phyloP scores from a whole-genome alignment of 176 grass and related monocot genomes.

The Stipa capillata region DNA sequence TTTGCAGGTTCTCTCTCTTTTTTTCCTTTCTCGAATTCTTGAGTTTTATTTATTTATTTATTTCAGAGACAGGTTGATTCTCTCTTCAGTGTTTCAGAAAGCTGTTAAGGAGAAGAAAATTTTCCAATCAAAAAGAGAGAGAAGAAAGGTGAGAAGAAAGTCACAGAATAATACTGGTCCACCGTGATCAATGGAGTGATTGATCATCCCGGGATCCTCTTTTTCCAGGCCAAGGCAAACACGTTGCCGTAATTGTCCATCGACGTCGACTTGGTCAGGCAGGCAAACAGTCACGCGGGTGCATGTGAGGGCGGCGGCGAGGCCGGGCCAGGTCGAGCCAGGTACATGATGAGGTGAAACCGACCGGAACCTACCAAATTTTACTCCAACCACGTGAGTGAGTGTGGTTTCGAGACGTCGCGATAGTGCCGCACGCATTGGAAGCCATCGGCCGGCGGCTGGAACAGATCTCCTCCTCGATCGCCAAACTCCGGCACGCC shows the following conservation, averaged over 20 bases:
- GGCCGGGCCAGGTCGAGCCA: too few species aligned
- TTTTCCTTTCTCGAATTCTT: too few species aligned
- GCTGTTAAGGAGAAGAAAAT: not conserved
- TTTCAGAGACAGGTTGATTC: too few species aligned
- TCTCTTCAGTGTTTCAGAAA: too few species aligned
- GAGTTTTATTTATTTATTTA: too few species aligned
- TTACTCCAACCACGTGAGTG: not conserved
- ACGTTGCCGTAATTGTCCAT: not conserved
- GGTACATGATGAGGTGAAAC: too few species aligned
- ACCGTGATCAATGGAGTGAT: constrained; percentile 6
- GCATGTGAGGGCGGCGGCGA: not conserved
- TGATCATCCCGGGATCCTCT: not conserved
- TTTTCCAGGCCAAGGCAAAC: not conserved
- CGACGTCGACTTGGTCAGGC: not conserved
- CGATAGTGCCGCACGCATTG: too few species aligned
- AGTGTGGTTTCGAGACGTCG: not conserved
- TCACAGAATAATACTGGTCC: too few species aligned
- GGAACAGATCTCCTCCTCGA: not conserved
- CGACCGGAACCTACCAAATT: constrained; percentile 7
- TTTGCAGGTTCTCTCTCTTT: not conserved
- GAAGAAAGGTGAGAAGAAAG: too few species aligned
- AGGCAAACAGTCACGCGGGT: not conserved
- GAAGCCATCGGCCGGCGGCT: not conserved
- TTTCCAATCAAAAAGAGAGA: too few species aligned
- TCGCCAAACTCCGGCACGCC: not conserved